Base-by-base conservation (phyloP, 75 land plant species). In the Isoetes taiwanensis region DNA sequence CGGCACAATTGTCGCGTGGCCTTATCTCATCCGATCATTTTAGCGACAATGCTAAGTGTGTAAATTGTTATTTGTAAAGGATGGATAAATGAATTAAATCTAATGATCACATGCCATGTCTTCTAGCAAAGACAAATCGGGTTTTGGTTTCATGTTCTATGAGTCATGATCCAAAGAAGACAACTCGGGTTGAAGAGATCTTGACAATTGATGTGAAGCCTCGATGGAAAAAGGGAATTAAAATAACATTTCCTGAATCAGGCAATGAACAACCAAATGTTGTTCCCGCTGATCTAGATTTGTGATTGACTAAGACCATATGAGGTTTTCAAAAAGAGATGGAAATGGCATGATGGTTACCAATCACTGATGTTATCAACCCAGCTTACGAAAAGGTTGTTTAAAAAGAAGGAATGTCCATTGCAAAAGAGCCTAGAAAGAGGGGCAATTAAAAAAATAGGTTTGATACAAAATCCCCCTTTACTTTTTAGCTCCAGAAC, bases 151-250 rank as follows among this genome's bases (percentile, higher is more conserved):
- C n/a, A n/a, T n/a, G n/a, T n/a, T n/a, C n/a, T n/a, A n/a, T n/a
- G n/a, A n/a, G n/a, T n/a, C n/a, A n/a, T n/a, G n/a, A n/a, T n/a
- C n/a, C n/a, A 75, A 79, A 75, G 56, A 81, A 67, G 30, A 65
- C 70, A 10, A 41, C 40, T 28, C 68, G 79, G 0, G 55, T 63
- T n/a, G 76, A 82, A 31, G 79, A 82, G 73, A 71, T 79, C 28
- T 42, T 82, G 42, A 72, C 75, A 2, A 79, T 82, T 37, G 76
- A 72, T 28, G 70, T 82, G 32, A 79, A 76, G 69, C 76, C 85
- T 24, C 82, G 85, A 20, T 82, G 85, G 85, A 82, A 76, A 52
- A 72, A 79, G 38, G 82, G 82, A 0, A 79, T 78, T n/a, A 76
- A 72, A 64, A 76, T 80, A 16, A 80, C 83, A 2, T 76, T 81